These are phyloP conservation scores for Metroxylon sagu DNA, from an alignment of 176 grass and related monocot species.

Conservation along the genomic window DNA sequence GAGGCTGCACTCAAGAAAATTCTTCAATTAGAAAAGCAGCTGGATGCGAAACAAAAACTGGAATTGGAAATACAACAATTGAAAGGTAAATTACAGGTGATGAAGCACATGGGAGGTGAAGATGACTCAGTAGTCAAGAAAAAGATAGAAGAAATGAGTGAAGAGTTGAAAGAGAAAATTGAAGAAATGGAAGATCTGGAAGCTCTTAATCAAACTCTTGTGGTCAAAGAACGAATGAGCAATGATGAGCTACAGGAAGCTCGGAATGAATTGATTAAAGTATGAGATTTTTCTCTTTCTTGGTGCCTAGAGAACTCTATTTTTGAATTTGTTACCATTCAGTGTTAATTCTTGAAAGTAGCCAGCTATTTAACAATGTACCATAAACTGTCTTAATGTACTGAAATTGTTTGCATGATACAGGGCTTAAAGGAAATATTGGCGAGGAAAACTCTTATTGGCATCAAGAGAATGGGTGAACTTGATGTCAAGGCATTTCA, in stretches of 20 bases:
- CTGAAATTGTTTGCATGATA: neutral
- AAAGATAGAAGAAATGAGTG: conserved; percentile 30
- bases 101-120: conserved; percentile 42
- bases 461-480: conserved; percentile 79
- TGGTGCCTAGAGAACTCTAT: no score
- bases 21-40: conserved; percentile 37
- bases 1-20: conserved; percentile 36
- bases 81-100: conserved; percentile 37
- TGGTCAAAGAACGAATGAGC: conserved; percentile 42
- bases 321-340: no score
- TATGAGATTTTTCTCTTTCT: conserved; percentile 5
- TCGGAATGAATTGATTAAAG: conserved; percentile 42
- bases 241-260: conserved; percentile 60
- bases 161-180: conserved; percentile 44
- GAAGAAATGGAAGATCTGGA: conserved; percentile 50
- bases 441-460: conserved; percentile 25
- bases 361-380: no score
- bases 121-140: conserved; percentile 26
- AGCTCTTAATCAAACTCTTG: conserved; percentile 33
- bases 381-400: no score
- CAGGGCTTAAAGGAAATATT: conserved; percentile 38
- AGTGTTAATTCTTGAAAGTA: no score
- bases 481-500: conserved; percentile 57
- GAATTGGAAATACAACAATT: conserved; percentile 55
- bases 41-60: conserved; percentile 55